phyloP scores from a whole-genome alignment of 2,329 filamentous ascomycete genomes.

The Alternaria brassicae region DNA sequence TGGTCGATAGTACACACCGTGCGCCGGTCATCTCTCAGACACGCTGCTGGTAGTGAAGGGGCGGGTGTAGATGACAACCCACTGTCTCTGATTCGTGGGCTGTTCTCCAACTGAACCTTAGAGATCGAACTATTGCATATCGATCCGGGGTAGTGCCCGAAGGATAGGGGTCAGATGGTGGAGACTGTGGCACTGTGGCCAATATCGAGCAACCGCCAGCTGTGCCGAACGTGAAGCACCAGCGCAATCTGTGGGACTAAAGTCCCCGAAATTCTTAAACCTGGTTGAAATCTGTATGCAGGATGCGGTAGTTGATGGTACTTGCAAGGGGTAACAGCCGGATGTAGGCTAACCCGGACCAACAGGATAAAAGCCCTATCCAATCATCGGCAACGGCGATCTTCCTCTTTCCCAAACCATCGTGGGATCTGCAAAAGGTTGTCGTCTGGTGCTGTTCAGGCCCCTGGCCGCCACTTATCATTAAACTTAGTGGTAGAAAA shows the following conservation, averaged over 20 bases:
- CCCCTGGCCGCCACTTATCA: background rate
- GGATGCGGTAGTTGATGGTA: background rate
- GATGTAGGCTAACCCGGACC: constrained; percentile 2
- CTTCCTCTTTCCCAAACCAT: background rate
- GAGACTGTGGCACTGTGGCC: background rate
- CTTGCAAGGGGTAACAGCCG: constrained; percentile 4
- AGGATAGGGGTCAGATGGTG: background rate
- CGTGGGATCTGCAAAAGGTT: background rate
- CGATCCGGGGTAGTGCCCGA: background rate
- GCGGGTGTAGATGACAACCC: background rate
- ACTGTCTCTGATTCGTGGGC: background rate
- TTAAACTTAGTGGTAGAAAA: background rate
- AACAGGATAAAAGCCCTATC: background rate
- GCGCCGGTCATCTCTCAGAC: background rate
- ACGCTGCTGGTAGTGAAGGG: background rate
- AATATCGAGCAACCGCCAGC: background rate
- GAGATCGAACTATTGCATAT: background rate
- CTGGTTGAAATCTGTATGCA: background rate
- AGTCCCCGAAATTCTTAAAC: background rate
- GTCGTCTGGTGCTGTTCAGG: background rate
- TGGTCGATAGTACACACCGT: constrained; percentile 1
- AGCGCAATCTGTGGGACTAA: background rate
- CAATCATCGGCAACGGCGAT: background rate
- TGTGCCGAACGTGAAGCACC: background rate
- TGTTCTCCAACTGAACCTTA: background rate